Conservation (phyloP, 257 asterid genomes). For the Gardenia jasminoides region DNA sequence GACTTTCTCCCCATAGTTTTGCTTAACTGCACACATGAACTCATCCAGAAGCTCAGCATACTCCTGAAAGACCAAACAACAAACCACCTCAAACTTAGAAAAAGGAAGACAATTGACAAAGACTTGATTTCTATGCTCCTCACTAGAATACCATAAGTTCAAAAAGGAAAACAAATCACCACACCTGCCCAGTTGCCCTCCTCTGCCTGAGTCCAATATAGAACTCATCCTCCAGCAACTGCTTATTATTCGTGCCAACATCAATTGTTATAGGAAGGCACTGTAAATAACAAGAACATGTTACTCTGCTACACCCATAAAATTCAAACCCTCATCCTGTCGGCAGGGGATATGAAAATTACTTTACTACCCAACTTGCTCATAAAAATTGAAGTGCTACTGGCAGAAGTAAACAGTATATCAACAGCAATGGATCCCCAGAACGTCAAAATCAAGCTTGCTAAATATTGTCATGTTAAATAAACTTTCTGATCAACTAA, state of each 20-base stretch:
- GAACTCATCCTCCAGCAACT: constrained; percentile 75
- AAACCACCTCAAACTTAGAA: constrained; percentile 10
- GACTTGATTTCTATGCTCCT: too few relatives aligned
- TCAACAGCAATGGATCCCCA: background rate
- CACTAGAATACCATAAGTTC: background rate
- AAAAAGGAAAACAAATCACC: constrained; percentile 8
- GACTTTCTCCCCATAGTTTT: constrained; percentile 89
- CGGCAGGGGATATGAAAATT: too few relatives aligned
- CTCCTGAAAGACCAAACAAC: constrained; percentile 46
- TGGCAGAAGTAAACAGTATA: background rate
- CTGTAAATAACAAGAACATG: constrained; percentile 30
- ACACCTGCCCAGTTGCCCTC: constrained; percentile 93
- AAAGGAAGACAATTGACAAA: background rate
- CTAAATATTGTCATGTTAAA: too few relatives aligned
- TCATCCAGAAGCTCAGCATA: constrained; percentile 80
- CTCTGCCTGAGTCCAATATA: constrained; percentile 89
- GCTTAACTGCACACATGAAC: constrained; percentile 92
- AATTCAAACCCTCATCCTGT: background rate
- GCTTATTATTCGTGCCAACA: constrained; percentile 89
- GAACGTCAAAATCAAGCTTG: too few relatives aligned
- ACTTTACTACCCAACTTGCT: background rate
- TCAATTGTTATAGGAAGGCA: constrained; percentile 92
- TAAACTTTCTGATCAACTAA: background rate
- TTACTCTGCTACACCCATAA: too few relatives aligned
- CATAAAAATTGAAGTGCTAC: background rate